phyloP scores from a whole-genome alignment of 2,329 filamentous ascomycete species.

The Aspergillus sp. region DNA sequence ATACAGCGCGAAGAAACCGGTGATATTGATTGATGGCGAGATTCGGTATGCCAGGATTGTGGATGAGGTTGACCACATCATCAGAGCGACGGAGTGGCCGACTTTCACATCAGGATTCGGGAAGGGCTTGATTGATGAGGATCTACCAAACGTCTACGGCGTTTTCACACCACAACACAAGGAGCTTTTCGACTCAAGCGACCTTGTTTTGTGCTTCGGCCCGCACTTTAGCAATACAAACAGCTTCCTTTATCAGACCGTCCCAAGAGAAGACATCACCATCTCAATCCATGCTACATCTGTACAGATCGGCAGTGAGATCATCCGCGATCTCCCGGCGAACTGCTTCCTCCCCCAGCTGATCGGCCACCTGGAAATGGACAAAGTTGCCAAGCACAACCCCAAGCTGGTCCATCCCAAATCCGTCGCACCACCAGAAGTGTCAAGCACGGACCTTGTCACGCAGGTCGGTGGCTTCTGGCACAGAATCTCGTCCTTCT shows the following conservation, averaged over 20 bases:
- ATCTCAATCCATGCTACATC: constrained; percentile 79
- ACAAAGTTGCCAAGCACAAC: constrained; percentile 47
- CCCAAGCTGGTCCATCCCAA: constrained; percentile 38
- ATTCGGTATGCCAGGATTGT: constrained; percentile 40
- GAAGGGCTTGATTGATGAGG: constrained; percentile 52
- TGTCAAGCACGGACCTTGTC: constrained; percentile 29
- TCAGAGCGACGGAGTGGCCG: constrained; percentile 45
- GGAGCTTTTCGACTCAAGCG: constrained; percentile 36
- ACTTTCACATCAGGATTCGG: constrained; percentile 49
- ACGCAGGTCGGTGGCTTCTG: constrained; percentile 55
- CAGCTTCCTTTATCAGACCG: constrained; percentile 73
- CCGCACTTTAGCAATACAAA: constrained; percentile 46
- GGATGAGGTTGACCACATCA: constrained; percentile 43
- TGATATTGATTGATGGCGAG: constrained; percentile 54
- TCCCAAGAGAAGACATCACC: constrained; percentile 71
- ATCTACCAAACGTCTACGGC: constrained; percentile 48
- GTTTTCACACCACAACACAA: constrained; percentile 37
- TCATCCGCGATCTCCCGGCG: constrained; percentile 77
- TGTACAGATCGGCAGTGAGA: constrained; percentile 72
- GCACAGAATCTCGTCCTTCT: constrained; percentile 47
- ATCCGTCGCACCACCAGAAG: constrained; percentile 36
- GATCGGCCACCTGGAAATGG: constrained; percentile 58
- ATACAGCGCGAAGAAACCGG: constrained; percentile 45
- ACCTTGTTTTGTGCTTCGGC: constrained; percentile 45
- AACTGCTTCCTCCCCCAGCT: constrained; percentile 72